Evolutionary conservation across 768 basidiomycete genomes (phyloP).

Genomic region (Calocera viscosa): DNA sequence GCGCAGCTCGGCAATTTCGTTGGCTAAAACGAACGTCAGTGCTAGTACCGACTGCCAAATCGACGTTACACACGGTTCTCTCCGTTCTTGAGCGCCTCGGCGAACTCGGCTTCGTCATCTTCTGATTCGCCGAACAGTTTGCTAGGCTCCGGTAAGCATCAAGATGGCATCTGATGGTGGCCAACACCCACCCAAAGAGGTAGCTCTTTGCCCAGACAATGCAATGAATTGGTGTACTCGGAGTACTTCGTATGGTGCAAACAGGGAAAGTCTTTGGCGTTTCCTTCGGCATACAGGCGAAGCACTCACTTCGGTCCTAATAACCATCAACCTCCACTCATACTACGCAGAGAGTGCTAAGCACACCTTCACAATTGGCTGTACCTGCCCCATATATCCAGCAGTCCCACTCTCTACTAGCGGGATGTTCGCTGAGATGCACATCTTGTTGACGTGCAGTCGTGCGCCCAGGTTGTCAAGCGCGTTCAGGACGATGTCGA

Average conservation of each 20-base stretch:
- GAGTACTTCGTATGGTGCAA: slow-evolving; percentile 94
- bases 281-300: slow-evolving; percentile 88
- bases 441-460: slow-evolving; percentile 92
- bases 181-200: slow-evolving; percentile 60
- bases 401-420: slow-evolving; percentile 94
- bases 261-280: slow-evolving; percentile 92
- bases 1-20: slow-evolving; percentile 80
- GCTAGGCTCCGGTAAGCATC: slow-evolving; percentile 30
- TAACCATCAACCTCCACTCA: neutral
- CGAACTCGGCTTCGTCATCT: slow-evolving; percentile 67
- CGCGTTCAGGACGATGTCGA: slow-evolving; percentile 89
- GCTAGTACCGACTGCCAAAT: neutral
- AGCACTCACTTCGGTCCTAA: slow-evolving; percentile 84
- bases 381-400: slow-evolving; percentile 93
- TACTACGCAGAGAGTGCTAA: slow-evolving; percentile 9
- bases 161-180: slow-evolving; percentile 4
- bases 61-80: slow-evolving; percentile 65
- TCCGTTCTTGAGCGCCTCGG: slow-evolving; percentile 82
- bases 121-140: slow-evolving; percentile 93
- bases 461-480: slow-evolving; percentile 83
- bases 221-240: slow-evolving; percentile 94
- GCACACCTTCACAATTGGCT: slow-evolving; percentile 73
- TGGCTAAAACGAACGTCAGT: slow-evolving; percentile 36
- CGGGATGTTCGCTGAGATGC: slow-evolving; percentile 81
- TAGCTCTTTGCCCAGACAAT: slow-evolving; percentile 99